Evolutionary conservation across 805 yeast species (phyloP).

Genomic region (Millerozyma miso): DNA sequence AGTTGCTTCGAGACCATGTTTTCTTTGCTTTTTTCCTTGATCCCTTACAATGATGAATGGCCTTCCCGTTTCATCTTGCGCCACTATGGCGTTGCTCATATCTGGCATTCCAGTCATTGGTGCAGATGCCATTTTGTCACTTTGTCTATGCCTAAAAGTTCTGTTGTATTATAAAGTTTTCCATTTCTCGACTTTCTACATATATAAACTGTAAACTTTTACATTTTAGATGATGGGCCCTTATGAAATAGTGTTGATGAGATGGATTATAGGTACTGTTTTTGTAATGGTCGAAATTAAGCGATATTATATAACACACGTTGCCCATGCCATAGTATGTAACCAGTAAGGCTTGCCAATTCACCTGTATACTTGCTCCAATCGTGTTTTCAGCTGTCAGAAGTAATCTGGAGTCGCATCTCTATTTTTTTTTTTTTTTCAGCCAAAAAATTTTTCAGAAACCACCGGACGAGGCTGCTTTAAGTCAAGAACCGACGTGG

Average conservation of each 20-base stretch:
- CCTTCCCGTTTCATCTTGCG: slow-evolving; percentile 99
- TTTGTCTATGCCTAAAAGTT: not conserved
- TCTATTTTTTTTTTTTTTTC: not conserved
- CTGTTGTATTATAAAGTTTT: not conserved
- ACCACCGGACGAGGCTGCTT: too few species aligned
- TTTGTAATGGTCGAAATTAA: too few species aligned
- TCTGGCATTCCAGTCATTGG: slow-evolving; percentile 62
- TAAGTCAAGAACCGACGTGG: too few species aligned
- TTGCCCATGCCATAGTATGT: too few species aligned
- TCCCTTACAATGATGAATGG: slow-evolving; percentile 97
- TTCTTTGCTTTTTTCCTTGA: slow-evolving; percentile 67
- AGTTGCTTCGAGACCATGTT: slow-evolving; percentile 44
- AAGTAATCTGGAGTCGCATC: not conserved
- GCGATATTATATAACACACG: too few species aligned
- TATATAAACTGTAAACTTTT: slow-evolving; percentile 2
- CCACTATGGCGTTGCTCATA: slow-evolving; percentile 95
- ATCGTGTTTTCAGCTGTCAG: not conserved
- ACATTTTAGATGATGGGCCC: too few species aligned
- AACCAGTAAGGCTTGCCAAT: too few species aligned
- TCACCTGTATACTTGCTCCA: too few species aligned
- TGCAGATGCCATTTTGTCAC: slow-evolving; percentile 7
- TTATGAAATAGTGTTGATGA: too few species aligned
- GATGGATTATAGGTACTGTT: too few species aligned
- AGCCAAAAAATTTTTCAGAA: not conserved
- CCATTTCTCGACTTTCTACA: not conserved